Evolutionary conservation across 73 alveolate genomes (phyloP), one percentile per base, ranked within the genome.

Genomic region (Vitrella brassicaformis): DNA sequence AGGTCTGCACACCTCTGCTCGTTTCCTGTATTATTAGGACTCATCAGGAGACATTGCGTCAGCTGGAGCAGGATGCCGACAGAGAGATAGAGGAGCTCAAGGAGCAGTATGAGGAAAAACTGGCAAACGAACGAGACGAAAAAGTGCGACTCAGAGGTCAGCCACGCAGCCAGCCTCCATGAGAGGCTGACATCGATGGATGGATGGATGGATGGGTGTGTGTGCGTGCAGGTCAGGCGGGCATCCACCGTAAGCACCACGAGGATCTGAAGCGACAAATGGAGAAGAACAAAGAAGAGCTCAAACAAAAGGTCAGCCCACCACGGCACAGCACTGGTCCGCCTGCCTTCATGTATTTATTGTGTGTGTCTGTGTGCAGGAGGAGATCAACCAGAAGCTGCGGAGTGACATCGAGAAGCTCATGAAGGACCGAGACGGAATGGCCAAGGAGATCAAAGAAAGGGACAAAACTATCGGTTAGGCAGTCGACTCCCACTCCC

Each of bases 381-480:
- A 66, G 71, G 71, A 66, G 31, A 66, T 9, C 7, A 28, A 66
- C 28, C 14, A 4, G 22, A 39, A 39, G 14, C 30, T 28, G 39
- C 4, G 10, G 71, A 7, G 14, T 8, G 56, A 39, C 27, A 56
- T 56, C 28, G 46, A 27, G 45, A 67, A 8, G 0, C 19, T 30
- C 30, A 30, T 30, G 31, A 32, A 75, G 75, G 84, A 78, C 69
- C 81, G 80, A 71, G 81, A 81, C 75, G 77, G 82, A 80, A 78
- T 79, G 29, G 89, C 75, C 46, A 86, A 86, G 47, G 90, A 86
- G 71, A 86, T 86, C 69, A 73, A 83, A 46, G 98, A 90, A 81
- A 87, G 89, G 47, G 98, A 92, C 78, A 89, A 88, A 79, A 86
- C 94, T 68, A 88, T 92, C 31, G 93, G 90, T n/a, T n/a, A n/a